phyloP scores from a whole-genome alignment of 2,329 filamentous ascomycete species.

The Colletotrichum sp. region DNA sequence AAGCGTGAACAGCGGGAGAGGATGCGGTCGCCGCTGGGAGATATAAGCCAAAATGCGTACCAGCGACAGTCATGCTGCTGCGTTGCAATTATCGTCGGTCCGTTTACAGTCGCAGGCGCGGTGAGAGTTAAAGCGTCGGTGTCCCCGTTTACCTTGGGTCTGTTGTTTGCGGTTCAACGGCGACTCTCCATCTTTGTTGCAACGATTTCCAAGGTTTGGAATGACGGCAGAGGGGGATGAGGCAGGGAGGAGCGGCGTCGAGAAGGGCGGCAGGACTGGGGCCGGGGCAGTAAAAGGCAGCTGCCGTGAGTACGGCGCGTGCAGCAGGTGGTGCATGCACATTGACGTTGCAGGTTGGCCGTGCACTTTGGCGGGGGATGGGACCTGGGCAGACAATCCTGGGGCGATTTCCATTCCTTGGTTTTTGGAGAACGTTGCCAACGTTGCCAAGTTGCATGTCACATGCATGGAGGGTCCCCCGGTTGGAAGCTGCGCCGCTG shows the following conservation, averaged over 20 bases:
- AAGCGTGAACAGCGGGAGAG: not conserved
- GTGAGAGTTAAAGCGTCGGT: not conserved
- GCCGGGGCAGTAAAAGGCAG: not conserved
- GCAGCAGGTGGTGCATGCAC: conserved; percentile 9
- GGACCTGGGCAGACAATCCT: not conserved
- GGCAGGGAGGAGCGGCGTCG: not conserved
- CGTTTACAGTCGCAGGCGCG: conserved; percentile 2
- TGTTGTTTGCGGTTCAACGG: not conserved
- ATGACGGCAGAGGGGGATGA: conserved; percentile 7
- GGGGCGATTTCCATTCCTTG: conserved; percentile 17
- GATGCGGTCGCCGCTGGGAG: not conserved
- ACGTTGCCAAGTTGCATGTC: conserved; percentile 17
- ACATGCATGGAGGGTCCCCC: conserved; percentile 17
- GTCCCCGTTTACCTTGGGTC: not conserved
- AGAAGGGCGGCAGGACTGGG: not conserved
- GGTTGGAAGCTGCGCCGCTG: not conserved
- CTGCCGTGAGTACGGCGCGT: not conserved
- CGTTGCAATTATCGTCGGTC: conserved; percentile 5
- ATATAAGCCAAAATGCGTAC: not conserved
- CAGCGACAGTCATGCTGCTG: conserved; percentile 16
- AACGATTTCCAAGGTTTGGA: conserved; percentile 18
- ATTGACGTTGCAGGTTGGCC: conserved; percentile 18
- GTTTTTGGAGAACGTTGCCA: conserved; percentile 19
- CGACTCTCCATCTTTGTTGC: conserved; percentile 7
- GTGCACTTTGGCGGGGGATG: conserved; percentile 11